Evolutionary conservation across 1,284 basidiomycete genomes (phyloP).

Genomic region (Boletus semigastroideus): DNA sequence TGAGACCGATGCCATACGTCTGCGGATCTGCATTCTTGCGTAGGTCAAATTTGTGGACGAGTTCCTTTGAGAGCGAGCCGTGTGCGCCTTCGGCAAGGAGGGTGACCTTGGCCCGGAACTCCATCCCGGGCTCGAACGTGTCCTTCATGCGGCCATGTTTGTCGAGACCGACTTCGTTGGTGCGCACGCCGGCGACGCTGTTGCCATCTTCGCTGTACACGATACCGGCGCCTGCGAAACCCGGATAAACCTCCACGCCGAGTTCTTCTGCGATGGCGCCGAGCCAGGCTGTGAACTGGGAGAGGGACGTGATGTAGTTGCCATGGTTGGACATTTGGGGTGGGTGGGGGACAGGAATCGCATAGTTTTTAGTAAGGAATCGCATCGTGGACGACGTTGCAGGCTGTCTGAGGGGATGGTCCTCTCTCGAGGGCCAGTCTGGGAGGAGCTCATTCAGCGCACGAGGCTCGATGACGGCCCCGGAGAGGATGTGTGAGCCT

Average conservation of each 20-base stretch:
- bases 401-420: conserved; percentile 73
- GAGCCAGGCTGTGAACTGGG: conserved; percentile 88
- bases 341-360: conserved; percentile 91
- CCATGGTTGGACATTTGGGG: conserved; percentile 96
- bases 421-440: conserved; percentile 67
- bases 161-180: conserved; percentile 95
- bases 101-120: conserved; percentile 92
- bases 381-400: conserved; percentile 87
- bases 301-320: conserved; percentile 94
- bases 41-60: conserved; percentile 78
- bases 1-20: conserved; percentile 95
- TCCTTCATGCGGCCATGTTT: conserved; percentile 80
- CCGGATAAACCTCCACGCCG: conserved; percentile 96
- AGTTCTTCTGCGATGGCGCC: conserved; percentile 86
- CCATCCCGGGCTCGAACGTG: conserved; percentile 95
- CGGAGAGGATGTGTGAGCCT: conserved; percentile 96
- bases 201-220: conserved; percentile 72
- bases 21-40: conserved; percentile 84
- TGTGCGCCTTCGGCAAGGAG: conserved; percentile 97
- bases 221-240: conserved; percentile 89
- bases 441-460: conserved; percentile 93
- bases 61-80: conserved; percentile 85
- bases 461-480: conserved; percentile 92
- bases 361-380: conserved; percentile 72
- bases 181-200: conserved; percentile 80